phyloP scores from a whole-genome alignment of 2,329 filamentous ascomycete genomes.

The Westerdykella ornata region DNA sequence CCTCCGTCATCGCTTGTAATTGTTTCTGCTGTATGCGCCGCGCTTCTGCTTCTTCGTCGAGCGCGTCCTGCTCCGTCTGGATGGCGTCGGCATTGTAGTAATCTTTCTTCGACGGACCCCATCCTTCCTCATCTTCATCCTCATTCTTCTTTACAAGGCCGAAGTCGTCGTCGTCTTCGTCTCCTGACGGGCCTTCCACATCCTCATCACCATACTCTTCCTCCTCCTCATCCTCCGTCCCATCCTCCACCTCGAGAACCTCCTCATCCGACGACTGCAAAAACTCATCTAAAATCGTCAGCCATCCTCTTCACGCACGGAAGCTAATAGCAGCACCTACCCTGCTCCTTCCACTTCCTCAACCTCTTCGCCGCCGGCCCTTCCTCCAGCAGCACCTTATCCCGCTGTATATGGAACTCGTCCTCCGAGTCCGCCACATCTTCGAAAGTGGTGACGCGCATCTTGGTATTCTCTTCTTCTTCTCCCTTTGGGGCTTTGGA shows the following conservation, averaged over 20 bases:
- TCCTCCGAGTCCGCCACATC: conserved; percentile 93
- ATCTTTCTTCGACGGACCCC: conserved; percentile 81
- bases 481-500: conserved; percentile 25
- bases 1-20: conserved; percentile 77
- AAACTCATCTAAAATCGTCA: conserved; percentile 45
- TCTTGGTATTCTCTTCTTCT: conserved; percentile 45
- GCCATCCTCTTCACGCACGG: background rate
- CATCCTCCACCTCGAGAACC: conserved; percentile 49
- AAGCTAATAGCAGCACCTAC: conserved; percentile 30
- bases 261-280: conserved; percentile 58
- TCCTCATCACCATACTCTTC: conserved; percentile 35
- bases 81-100: conserved; percentile 86
- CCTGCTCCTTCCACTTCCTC: conserved; percentile 63
- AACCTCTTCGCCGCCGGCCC: conserved; percentile 70
- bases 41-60: conserved; percentile 89
- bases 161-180: conserved; percentile 28
- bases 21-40: conserved; percentile 86
- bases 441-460: conserved; percentile 58
- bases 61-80: conserved; percentile 64
- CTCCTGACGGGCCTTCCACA: conserved; percentile 25
- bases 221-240: conserved; percentile 35
- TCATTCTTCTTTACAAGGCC: conserved; percentile 48
- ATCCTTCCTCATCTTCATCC: conserved; percentile 60
- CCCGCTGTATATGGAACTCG: conserved; percentile 80
- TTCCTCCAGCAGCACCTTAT: conserved; percentile 81